These are phyloP conservation scores for Eucalyptus rudis DNA, from an alignment of 345 rosid genomes.

Conservation along the genomic window DNA sequence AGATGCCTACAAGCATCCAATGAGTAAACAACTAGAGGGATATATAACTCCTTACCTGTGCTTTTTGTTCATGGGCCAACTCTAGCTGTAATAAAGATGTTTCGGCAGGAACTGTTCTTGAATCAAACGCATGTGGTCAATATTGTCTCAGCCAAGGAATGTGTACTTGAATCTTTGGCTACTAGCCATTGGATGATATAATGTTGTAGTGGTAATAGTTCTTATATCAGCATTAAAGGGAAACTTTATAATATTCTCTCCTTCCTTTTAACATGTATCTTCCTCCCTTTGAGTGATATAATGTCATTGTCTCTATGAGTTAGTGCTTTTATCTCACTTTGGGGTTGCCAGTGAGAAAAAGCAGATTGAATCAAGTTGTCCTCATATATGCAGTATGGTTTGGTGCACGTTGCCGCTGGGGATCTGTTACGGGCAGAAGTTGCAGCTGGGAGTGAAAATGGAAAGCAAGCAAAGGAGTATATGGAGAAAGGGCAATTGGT, in stretches of 20 bases:
- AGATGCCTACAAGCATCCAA: neutral
- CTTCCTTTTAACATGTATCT: neutral
- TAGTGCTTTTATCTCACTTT: neutral
- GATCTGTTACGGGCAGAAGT: slow-evolving; percentile 78
- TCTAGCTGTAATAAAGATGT: neutral
- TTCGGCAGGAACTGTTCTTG: neutral
- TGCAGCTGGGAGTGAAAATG: slow-evolving; percentile 75
- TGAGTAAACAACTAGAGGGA: neutral
- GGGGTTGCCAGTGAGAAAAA: neutral
- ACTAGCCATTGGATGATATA: neutral
- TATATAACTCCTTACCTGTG: neutral
- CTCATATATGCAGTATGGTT: slow-evolving; percentile 65
- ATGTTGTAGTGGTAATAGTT: neutral
- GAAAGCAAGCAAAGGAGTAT: slow-evolving; percentile 62
- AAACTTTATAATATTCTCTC: neutral
- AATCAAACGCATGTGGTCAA: neutral
- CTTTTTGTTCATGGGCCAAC: neutral
- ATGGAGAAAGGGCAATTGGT: slow-evolving; percentile 87
- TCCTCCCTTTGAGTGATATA: neutral
- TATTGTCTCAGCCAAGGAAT: neutral
- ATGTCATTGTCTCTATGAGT: neutral
- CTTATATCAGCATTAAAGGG: neutral
- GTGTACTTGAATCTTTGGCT: neutral
- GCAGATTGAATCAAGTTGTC: slow-evolving; percentile 12
- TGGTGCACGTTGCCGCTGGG: slow-evolving; percentile 92